phyloP scores from a whole-genome alignment of 108 stramenopile species.

The Skeletonema costatum region DNA sequence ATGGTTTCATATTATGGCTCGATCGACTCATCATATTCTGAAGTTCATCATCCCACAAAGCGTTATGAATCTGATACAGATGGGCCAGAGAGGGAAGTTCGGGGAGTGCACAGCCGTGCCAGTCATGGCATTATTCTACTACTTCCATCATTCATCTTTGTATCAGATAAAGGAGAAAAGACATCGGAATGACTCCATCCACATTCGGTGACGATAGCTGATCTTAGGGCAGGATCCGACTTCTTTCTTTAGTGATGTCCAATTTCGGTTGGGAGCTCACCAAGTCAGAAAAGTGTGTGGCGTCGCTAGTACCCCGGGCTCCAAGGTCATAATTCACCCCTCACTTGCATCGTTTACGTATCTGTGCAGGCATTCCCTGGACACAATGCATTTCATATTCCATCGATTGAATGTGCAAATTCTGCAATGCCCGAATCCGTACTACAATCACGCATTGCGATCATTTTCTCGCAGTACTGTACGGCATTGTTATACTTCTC shows the following conservation, averaged over 20 bases:
- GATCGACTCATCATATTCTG: slow-evolving; percentile 79
- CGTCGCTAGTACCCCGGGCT: slow-evolving; percentile 14
- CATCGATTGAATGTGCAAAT: slow-evolving; percentile 55
- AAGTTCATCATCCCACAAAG: slow-evolving; percentile 78
- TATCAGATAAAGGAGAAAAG: background rate
- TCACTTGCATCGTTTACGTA: slow-evolving; percentile 21
- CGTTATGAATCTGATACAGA: slow-evolving; percentile 73
- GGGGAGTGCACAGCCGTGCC: slow-evolving; percentile 34
- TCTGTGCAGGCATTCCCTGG: slow-evolving; percentile 53
- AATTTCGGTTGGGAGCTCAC: slow-evolving; percentile 1
- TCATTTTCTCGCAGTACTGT: slow-evolving; percentile 77
- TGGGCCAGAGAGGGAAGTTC: slow-evolving; percentile 53
- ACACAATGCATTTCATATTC: slow-evolving; percentile 81
- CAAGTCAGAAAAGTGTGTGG: slow-evolving; percentile 24
- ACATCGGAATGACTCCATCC: slow-evolving; percentile 1
- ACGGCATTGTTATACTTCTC: slow-evolving; percentile 89
- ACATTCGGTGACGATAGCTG: background rate
- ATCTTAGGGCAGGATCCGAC: background rate
- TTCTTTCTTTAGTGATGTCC: background rate
- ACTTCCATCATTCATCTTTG: slow-evolving; percentile 18
- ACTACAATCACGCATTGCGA: slow-evolving; percentile 60
- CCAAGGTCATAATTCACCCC: slow-evolving; percentile 3
- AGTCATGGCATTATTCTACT: slow-evolving; percentile 43
- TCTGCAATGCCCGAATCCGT: slow-evolving; percentile 7
- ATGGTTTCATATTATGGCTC: slow-evolving; percentile 86